A percentile compares a stretch with the other conserved stretches of the same genome.
Conservation (phyloP, 192 early-diverging fungal genomes). For the Spinellus fusiger region DNA sequence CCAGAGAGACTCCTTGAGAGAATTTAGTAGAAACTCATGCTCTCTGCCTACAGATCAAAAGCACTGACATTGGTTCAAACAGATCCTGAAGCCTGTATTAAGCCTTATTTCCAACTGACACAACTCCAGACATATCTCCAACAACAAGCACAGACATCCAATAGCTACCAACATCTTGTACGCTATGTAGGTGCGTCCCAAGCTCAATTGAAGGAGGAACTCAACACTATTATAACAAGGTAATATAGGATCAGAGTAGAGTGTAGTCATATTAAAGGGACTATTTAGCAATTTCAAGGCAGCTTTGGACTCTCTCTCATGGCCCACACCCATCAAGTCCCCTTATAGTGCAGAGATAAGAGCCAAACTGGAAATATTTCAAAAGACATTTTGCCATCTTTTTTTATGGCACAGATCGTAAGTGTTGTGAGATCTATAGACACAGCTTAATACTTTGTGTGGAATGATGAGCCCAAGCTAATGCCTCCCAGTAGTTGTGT, state of each 20-base stretch:
- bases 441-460: neutral
- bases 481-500: neutral
- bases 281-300: slow-evolving; percentile 14
- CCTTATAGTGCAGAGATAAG: slow-evolving; percentile 22
- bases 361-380: slow-evolving; percentile 2
- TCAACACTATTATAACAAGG: slow-evolving; percentile 40
- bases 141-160: slow-evolving; percentile 4
- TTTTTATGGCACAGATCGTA: slow-evolving; percentile 16
- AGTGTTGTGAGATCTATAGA: neutral
- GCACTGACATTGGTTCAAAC: slow-evolving; percentile 31
- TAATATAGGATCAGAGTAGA: slow-evolving; percentile 11
- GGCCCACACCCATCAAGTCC: slow-evolving; percentile 10
- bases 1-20: neutral
- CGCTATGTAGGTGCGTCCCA: slow-evolving; percentile 25
- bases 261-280: neutral
- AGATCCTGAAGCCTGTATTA: slow-evolving; percentile 31
- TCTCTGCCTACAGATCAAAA: slow-evolving; percentile 18
- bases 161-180: slow-evolving; percentile 26
- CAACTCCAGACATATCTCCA: slow-evolving; percentile 26
- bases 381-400: slow-evolving; percentile 7
- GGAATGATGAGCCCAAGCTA: neutral
- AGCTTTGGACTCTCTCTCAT: slow-evolving; percentile 5
- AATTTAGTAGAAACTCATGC: neutral
- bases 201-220: slow-evolving; percentile 36
- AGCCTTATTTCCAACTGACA: slow-evolving; percentile 36